phyloP scores from a whole-genome alignment of 495 filamentous ascomycete species.

The Viridothelium virens region DNA sequence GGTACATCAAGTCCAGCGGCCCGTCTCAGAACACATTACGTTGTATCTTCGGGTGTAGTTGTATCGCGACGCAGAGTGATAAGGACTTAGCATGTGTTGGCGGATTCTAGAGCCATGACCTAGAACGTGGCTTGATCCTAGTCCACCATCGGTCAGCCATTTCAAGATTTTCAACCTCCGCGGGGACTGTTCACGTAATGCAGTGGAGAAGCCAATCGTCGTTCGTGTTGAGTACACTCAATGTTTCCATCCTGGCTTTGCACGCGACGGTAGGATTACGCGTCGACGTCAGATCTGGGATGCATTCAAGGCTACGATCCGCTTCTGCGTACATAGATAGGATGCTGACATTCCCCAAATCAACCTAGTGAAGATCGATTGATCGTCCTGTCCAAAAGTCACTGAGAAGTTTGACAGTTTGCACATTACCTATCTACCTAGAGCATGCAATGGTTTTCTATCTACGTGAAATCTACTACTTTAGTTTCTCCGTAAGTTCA shows the following conservation, averaged over 20 bases:
- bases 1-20: no score
- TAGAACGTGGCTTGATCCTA: neutral
- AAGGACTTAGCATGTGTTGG: neutral
- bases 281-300: neutral
- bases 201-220: no score
- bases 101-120: neutral
- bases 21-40: no score
- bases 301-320: neutral
- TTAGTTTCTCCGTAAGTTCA: constrained; percentile 92
- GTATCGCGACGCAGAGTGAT: neutral
- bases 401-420: neutral
- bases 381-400: neutral
- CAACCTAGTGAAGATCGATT: neutral
- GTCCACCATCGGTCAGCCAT: neutral
- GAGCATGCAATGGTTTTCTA: neutral
- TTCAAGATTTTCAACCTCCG: neutral
- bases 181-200: no score
- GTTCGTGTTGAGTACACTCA: no score
- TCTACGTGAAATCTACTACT: constrained; percentile 30
- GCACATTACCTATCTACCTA: neutral
- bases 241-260: neutral
- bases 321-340: neutral
- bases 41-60: no score
- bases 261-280: neutral
- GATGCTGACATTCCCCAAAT: neutral